Conservation (phyloP, 495 filamentous ascomycete species). For the Penicillium atrosanguineum region DNA sequence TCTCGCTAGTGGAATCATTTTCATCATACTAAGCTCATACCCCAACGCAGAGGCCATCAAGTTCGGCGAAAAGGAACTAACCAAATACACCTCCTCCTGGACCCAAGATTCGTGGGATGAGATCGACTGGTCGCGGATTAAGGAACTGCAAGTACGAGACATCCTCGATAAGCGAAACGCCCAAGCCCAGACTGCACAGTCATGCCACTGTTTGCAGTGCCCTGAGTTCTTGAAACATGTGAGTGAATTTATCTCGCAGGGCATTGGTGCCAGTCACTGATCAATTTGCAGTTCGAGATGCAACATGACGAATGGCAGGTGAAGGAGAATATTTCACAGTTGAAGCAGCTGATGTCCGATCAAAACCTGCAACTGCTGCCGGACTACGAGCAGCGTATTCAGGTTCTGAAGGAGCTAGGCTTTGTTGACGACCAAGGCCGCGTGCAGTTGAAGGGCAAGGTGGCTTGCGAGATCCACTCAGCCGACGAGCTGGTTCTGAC, state of each 20-base stretch:
- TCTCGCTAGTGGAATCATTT: background rate
- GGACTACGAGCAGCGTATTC: conserved; percentile 93
- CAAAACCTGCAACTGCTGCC: conserved; percentile 96
- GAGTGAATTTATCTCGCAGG: conserved; percentile 28
- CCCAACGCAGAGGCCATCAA: conserved; percentile 34
- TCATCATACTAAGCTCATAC: conserved; percentile 10
- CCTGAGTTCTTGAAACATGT: conserved; percentile 82
- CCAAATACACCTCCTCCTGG: conserved; percentile 66
- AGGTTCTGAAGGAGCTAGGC: conserved; percentile 82
- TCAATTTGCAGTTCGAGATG: conserved; percentile 69
- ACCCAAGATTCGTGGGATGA: conserved; percentile 75
- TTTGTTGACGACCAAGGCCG: conserved; percentile 83
- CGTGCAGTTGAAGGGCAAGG: conserved; percentile 94
- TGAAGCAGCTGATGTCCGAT: conserved; percentile 87
- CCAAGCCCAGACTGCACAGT: conserved; percentile 55
- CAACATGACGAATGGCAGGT: conserved; percentile 93
- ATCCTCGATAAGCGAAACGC: conserved; percentile 64
- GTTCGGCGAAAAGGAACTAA: conserved; percentile 59
- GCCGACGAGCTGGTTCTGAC: conserved; percentile 97
- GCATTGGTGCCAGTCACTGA: background rate
- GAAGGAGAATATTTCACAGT: conserved; percentile 80
- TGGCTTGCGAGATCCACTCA: conserved; percentile 97
- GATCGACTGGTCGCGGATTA: conserved; percentile 75
- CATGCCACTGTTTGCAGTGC: conserved; percentile 62
- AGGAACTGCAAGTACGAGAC: conserved; percentile 72